Base-by-base conservation (phyloP, 306 rosid species). In the Citrullus colocynthis region DNA sequence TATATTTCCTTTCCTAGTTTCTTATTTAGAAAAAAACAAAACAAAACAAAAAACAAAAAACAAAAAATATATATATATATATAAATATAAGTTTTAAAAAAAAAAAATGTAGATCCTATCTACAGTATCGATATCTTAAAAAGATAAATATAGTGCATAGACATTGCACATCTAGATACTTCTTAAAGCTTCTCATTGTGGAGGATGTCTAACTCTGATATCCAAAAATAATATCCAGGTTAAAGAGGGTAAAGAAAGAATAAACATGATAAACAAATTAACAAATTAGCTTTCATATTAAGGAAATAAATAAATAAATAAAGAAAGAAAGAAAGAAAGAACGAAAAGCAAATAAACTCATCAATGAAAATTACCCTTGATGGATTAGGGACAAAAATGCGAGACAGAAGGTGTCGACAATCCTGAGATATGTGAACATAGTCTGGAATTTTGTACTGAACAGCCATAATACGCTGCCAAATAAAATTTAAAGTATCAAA, bases 371-470 rank as follows among this genome's bases (percentile, higher is more conserved):
- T 70, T 89, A 89, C 93, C 90, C 87, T 85, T 69, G 84, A 78
- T 75, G 93, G 89, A 82, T 70, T 84, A 32, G 90, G 90, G 63
- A 85, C 90, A 78, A 89, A 89, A 82, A 89, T 82, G 41, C 87
- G 88, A 79, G 93, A 89, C 57, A 89, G 85, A 49, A 89, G 89
- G 81, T 87, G 89, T 61, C 79, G 87, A 83, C 93, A 89, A 74
- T 89, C 93, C 78, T 85, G 90, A 65, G 93, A 89, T 79, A 89
- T 84, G 83, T 89, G 93, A 79, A 89, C 90, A 81, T 89, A 89
- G 84, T 89, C 93, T 8, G 93, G 93, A 77, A 88, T 80, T 77
- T 84, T 88, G 86, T 88, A 88, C 75, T 88, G 89, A 84, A 85
- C 79, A 63, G 87, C 82, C 91, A 88, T 86, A 71, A 88, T 88